Percentiles rank a stretch among this genome's conserved stretches.
Conservation (phyloP, 805 yeast genomes). For the Ogataea zsoltii region DNA sequence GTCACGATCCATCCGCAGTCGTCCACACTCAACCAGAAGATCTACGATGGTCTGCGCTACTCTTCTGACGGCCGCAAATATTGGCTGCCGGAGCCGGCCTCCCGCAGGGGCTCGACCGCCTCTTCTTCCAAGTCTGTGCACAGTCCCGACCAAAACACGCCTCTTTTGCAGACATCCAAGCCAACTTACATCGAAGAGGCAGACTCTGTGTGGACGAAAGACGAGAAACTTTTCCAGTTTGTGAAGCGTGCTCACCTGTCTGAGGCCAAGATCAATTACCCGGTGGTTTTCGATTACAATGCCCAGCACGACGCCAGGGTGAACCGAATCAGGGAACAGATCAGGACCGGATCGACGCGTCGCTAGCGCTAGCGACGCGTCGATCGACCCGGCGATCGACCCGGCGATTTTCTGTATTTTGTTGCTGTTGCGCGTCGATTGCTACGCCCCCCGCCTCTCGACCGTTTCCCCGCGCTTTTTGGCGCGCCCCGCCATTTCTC, state of each 20-base stretch:
- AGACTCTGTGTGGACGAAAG: slow-evolving; percentile 32
- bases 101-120: slow-evolving; percentile 9
- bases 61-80: slow-evolving; percentile 78
- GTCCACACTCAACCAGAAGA: slow-evolving; percentile 57
- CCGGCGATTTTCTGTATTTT: neutral
- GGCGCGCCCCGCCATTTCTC: slow-evolving; percentile 3
- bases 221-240: slow-evolving; percentile 36
- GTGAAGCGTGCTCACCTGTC: slow-evolving; percentile 38
- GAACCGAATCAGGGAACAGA: slow-evolving; percentile 12
- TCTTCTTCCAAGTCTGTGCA: slow-evolving; percentile 18
- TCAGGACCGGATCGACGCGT: neutral
- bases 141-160: slow-evolving; percentile 14
- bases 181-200: slow-evolving; percentile 5
- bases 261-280: slow-evolving; percentile 41
- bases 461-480: slow-evolving; percentile 2
- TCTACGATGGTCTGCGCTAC: slow-evolving; percentile 82
- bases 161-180: slow-evolving; percentile 9
- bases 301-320: slow-evolving; percentile 22
- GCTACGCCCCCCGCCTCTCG: slow-evolving; percentile 6
- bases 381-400: neutral
- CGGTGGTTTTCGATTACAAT: slow-evolving; percentile 34
- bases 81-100: slow-evolving; percentile 60
- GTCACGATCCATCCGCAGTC: slow-evolving; percentile 26
- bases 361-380: neutral
- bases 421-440: neutral